phyloP scores from a whole-genome alignment of 768 basidiomycete genomes.

The Rhodosporidiobolus sp. region DNA sequence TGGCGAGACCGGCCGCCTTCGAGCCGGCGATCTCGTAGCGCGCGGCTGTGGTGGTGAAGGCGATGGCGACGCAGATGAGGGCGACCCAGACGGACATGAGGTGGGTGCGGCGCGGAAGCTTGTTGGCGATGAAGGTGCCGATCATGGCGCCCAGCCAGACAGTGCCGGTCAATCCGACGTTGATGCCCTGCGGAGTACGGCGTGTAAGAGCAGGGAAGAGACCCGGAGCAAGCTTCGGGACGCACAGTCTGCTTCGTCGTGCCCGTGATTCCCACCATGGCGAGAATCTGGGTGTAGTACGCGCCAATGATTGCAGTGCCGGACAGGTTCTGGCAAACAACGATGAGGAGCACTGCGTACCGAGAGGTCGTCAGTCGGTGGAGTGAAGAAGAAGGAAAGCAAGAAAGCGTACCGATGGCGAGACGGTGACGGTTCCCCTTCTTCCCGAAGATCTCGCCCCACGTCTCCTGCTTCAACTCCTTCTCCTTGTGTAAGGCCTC shows the following conservation, averaged over 20 bases:
- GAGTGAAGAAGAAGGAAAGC: too few species aligned
- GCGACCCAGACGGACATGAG: slow-evolving; percentile 41
- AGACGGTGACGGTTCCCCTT: slow-evolving; percentile 21
- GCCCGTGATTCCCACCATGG: slow-evolving; percentile 49
- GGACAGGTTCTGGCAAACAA: slow-evolving; percentile 43
- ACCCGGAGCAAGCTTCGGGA: too few species aligned
- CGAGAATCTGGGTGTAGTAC: slow-evolving; percentile 44
- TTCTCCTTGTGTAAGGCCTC: slow-evolving; percentile 47
- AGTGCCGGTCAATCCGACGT: slow-evolving; percentile 44
- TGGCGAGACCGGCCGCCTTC: slow-evolving; percentile 8
- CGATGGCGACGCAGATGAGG: slow-evolving; percentile 44
- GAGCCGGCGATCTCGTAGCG: slow-evolving; percentile 1
- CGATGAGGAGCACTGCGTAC: slow-evolving; percentile 50
- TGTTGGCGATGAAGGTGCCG: slow-evolving; percentile 46
- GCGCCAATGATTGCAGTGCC: slow-evolving; percentile 46
- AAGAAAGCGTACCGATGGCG: not conserved
- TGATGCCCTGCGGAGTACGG: slow-evolving; percentile 24
- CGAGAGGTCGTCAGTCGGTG: slow-evolving; percentile 49
- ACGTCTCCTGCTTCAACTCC: slow-evolving; percentile 22
- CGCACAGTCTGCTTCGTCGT: slow-evolving; percentile 45
- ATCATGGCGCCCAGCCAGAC: slow-evolving; percentile 48
- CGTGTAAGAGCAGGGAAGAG: slow-evolving; percentile 10
- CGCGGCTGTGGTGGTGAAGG: slow-evolving; percentile 11
- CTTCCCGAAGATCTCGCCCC: slow-evolving; percentile 20
- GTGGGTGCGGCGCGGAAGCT: slow-evolving; percentile 44